Conservation (phyloP, 345 rosid genomes). For the Moricandia moricandioides region DNA sequence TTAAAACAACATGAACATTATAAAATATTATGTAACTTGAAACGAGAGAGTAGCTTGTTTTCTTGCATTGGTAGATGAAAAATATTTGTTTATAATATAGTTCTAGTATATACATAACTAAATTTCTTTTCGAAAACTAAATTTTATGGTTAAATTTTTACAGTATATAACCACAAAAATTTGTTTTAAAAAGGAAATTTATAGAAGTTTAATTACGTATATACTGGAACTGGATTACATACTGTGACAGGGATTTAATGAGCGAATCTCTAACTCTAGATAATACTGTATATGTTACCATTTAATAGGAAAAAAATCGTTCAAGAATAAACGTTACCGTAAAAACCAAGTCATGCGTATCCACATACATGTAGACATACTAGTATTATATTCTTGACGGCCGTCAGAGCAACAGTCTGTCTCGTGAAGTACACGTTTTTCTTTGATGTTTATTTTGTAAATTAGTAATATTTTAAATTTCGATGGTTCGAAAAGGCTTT, state of each 20-base stretch:
- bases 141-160: too few relatives aligned
- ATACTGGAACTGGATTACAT: background rate
- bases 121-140: too few relatives aligned
- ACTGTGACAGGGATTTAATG: background rate
- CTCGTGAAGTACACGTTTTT: constrained; percentile 28
- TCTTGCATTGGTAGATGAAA: background rate
- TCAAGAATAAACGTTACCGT: background rate
- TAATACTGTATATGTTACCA: background rate
- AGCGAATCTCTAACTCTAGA: background rate
- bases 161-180: too few relatives aligned
- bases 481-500: constrained; percentile 1
- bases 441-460: background rate
- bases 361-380: background rate
- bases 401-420: constrained; percentile 23
- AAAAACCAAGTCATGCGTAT: background rate
- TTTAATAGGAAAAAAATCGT: background rate
- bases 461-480: background rate
- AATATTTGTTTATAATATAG: too few relatives aligned
- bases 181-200: background rate
- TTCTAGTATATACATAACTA: too few relatives aligned
- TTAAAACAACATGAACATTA: too few relatives aligned
- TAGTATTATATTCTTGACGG: background rate
- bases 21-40: too few relatives aligned
- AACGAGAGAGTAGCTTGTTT: background rate
- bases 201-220: background rate